Conservation (phyloP, 2,329 filamentous ascomycete genomes). For the Sporothrix brunneoviolacea region DNA sequence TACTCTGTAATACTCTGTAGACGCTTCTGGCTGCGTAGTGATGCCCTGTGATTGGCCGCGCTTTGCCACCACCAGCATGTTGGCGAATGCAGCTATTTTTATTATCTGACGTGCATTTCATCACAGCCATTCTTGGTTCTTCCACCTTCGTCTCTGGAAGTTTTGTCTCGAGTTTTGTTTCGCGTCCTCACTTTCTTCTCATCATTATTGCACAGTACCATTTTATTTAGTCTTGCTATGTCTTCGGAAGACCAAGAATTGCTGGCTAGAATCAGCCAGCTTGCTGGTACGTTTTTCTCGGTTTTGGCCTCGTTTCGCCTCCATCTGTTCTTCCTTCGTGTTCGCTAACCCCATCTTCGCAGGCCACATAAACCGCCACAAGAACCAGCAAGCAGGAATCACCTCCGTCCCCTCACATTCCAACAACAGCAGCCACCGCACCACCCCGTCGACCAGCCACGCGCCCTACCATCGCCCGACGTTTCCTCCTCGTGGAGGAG, state of each 20-base stretch:
- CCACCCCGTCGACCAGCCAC: constrained; percentile 10
- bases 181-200: no score
- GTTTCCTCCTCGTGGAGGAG: no score
- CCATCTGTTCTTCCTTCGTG: constrained; percentile 11
- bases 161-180: no score
- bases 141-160: neutral
- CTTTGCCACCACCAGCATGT: neutral
- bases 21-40: no score
- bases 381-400: constrained; percentile 51
- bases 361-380: constrained; percentile 78
- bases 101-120: neutral
- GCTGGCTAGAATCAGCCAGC: constrained; percentile 45
- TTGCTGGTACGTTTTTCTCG: constrained; percentile 35
- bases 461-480: constrained; percentile 26
- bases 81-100: neutral
- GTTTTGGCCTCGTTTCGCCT: constrained; percentile 14
- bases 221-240: constrained; percentile 24
- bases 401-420: constrained; percentile 19
- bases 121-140: neutral
- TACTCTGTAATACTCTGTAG: no score
- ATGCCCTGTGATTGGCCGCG: neutral
- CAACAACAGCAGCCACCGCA: constrained; percentile 20
- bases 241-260: constrained; percentile 46
- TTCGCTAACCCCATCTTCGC: neutral
- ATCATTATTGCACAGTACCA: no score